Conservation (phyloP, 2,329 filamentous ascomycete species). For the Xylaria sp. region DNA sequence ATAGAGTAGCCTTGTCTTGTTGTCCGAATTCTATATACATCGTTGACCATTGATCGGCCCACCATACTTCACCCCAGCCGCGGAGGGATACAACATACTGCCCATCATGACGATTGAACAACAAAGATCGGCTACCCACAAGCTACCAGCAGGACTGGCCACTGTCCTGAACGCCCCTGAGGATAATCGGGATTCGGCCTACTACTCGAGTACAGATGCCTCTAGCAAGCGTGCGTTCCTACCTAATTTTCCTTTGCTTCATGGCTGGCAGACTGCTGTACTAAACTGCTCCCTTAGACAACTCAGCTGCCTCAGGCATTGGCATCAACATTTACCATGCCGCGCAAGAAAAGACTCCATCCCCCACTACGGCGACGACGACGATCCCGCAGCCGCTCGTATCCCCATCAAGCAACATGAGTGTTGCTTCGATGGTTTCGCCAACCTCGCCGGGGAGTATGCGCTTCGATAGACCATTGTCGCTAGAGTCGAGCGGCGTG, state of each 20-base stretch:
- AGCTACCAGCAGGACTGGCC: slow-evolving; percentile 61
- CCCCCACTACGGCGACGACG: slow-evolving; percentile 64
- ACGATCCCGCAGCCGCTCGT: slow-evolving; percentile 63
- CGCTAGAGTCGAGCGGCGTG: slow-evolving; percentile 54
- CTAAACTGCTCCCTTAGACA: slow-evolving; percentile 52
- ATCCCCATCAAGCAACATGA: slow-evolving; percentile 72
- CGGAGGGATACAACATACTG: slow-evolving; percentile 3
- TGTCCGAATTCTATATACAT: slow-evolving; percentile 1
- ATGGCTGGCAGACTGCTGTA: slow-evolving; percentile 31
- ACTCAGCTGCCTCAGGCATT: slow-evolving; percentile 58
- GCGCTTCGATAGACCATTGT: slow-evolving; percentile 58
- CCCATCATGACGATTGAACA: slow-evolving; percentile 52
- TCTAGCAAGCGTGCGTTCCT: slow-evolving; percentile 62
- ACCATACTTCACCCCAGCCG: slow-evolving; percentile 1
- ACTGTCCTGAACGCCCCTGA: slow-evolving; percentile 64
- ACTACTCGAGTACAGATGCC: slow-evolving; percentile 61
- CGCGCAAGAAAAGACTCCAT: slow-evolving; percentile 70
- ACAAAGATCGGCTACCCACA: slow-evolving; percentile 54
- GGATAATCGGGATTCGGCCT: slow-evolving; percentile 63
- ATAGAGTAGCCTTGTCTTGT: slow-evolving; percentile 13
- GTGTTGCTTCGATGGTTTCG: slow-evolving; percentile 73
- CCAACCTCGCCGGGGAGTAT: slow-evolving; percentile 62
- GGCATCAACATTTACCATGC: slow-evolving; percentile 61
- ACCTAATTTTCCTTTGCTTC: slow-evolving; percentile 22
- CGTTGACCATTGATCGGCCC: slow-evolving; percentile 12